Evolutionary conservation across 2,329 filamentous ascomycete species (phyloP).

Genomic region (Fonsecaea monophora): DNA sequence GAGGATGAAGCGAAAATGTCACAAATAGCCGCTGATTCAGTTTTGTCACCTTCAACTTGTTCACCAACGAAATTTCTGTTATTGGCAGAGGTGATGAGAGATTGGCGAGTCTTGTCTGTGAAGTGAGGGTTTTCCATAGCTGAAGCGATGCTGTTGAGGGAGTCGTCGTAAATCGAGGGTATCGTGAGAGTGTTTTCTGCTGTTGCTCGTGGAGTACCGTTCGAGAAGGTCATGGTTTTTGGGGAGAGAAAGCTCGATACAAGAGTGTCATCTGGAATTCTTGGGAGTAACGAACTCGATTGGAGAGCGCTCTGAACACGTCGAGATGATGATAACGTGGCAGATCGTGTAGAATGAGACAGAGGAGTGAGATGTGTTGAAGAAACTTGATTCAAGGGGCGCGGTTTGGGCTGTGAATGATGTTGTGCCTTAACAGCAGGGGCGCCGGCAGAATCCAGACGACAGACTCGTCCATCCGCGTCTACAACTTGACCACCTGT

Average conservation of each 20-base stretch:
- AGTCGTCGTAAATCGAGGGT: not conserved
- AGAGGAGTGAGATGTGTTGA: not conserved
- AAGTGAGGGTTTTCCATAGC: not conserved
- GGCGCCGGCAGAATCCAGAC: slow-evolving; percentile 9
- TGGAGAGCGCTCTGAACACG: slow-evolving; percentile 12
- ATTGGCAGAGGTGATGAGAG: not conserved
- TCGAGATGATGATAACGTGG: not conserved
- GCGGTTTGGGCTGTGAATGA: not conserved
- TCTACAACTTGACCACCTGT: not conserved
- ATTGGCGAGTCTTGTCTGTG: not conserved
- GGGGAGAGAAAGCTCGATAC: slow-evolving; percentile 3
- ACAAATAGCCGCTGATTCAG: not conserved
- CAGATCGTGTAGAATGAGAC: slow-evolving; percentile 2
- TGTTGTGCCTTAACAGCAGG: slow-evolving; percentile 2
- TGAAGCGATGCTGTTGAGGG: not conserved
- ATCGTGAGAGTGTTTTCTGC: not conserved
- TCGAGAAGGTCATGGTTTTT: slow-evolving; percentile 3
- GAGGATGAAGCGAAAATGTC: slow-evolving; percentile 4
- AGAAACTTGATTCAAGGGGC: not conserved
- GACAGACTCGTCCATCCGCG: not conserved
- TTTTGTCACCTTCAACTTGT: not conserved
- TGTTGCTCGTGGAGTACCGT: not conserved
- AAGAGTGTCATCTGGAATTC: not conserved
- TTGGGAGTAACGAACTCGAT: slow-evolving; percentile 30
- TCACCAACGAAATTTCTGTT: not conserved